Evolutionary conservation across 2,329 filamentous ascomycete species (phyloP).

Genomic region (Trichoderma gracile): DNA sequence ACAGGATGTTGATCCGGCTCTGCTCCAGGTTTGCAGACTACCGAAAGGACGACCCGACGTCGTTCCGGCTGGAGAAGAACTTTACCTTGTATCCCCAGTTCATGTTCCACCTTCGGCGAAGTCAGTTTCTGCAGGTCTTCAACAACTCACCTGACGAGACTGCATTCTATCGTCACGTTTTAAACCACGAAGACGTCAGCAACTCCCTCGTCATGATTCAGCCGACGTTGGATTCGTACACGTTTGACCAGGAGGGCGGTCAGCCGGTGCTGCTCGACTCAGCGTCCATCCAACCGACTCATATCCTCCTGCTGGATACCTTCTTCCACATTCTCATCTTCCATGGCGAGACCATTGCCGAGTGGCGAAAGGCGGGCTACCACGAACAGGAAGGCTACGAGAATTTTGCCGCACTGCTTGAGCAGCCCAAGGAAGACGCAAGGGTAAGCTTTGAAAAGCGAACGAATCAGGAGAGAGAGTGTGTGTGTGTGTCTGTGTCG

Average conservation of each 20-base stretch:
- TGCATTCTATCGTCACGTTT: slow-evolving; percentile 95
- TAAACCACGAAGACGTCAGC: slow-evolving; percentile 95
- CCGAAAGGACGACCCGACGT: slow-evolving; percentile 95
- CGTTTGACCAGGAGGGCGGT: slow-evolving; percentile 90
- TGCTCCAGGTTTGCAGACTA: slow-evolving; percentile 98
- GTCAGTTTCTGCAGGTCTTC: slow-evolving; percentile 97
- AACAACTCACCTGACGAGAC: slow-evolving; percentile 99
- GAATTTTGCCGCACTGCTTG: slow-evolving; percentile 84
- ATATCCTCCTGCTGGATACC: slow-evolving; percentile 91
- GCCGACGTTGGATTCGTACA: slow-evolving; percentile 94
- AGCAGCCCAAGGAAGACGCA: slow-evolving; percentile 95
- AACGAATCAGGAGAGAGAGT: neutral
- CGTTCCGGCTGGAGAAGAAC: slow-evolving; percentile 96
- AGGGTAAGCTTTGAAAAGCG: slow-evolving; percentile 60
- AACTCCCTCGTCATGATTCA: slow-evolving; percentile 99
- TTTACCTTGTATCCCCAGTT: slow-evolving; percentile 98
- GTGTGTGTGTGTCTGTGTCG: too few relatives aligned
- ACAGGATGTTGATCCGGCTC: slow-evolving; percentile 94
- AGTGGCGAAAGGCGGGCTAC: slow-evolving; percentile 97
- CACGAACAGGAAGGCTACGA: slow-evolving; percentile 98
- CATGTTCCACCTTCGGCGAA: slow-evolving; percentile 98
- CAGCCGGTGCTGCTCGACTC: slow-evolving; percentile 95
- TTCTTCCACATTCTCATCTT: slow-evolving; percentile 99
- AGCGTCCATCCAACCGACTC: slow-evolving; percentile 90
- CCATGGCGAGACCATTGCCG: slow-evolving; percentile 95